Conservation (phyloP, 805 yeast genomes). For the Kodamaea neixiangensis region DNA sequence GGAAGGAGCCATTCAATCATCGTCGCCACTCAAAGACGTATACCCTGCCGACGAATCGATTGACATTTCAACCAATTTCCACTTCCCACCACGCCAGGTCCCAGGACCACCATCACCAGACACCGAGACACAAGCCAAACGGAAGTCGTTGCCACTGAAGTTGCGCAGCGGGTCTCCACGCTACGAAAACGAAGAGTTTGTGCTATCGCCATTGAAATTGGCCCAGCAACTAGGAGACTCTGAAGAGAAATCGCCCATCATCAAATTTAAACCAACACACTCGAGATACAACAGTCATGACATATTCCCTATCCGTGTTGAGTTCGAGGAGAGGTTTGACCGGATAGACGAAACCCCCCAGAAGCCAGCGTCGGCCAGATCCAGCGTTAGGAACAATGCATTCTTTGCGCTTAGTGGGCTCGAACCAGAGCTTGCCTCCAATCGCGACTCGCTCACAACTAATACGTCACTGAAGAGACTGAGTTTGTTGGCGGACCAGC, state of each 20-base stretch:
- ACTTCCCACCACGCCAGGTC: constrained; percentile 25
- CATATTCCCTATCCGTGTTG: constrained; percentile 44
- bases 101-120: constrained; percentile 6
- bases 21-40: not conserved
- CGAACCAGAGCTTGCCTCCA: constrained; percentile 11
- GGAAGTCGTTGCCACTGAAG: constrained; percentile 22
- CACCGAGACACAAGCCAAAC: constrained; percentile 1
- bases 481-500: constrained; percentile 26
- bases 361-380: not conserved
- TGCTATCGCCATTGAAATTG: constrained; percentile 44
- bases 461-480: constrained; percentile 35
- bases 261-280: constrained; percentile 20
- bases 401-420: constrained; percentile 29
- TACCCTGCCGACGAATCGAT: constrained; percentile 11
- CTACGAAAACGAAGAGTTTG: constrained; percentile 34
- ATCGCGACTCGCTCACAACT: constrained; percentile 17
- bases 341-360: constrained; percentile 3
- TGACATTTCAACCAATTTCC: constrained; percentile 26
- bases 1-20: not conserved
- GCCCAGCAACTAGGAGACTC: constrained; percentile 22
- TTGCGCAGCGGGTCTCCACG: constrained; percentile 22
- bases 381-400: constrained; percentile 10
- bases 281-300: constrained; percentile 45
- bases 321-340: constrained; percentile 31
- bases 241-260: constrained; percentile 1